Evolutionary conservation across 2,329 filamentous ascomycete genomes (phyloP).

Genomic region (Penicillium aurantiogriseum): DNA sequence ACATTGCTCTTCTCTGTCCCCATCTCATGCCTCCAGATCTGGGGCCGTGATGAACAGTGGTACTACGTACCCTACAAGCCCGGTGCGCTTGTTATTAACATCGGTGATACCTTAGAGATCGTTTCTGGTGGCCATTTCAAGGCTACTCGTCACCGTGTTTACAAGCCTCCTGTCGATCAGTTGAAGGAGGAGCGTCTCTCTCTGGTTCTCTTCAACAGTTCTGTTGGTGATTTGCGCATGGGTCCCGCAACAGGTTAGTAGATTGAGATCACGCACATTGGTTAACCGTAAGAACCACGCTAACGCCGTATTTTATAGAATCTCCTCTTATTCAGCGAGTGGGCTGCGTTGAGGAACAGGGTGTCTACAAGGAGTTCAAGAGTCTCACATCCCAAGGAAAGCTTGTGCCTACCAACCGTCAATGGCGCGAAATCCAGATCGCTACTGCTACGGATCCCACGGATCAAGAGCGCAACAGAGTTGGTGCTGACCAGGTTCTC

Average conservation of each 20-base stretch:
- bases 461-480: constrained; percentile 41
- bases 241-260: constrained; percentile 36
- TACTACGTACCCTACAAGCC: constrained; percentile 46
- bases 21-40: constrained; percentile 50
- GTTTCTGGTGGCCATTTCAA: constrained; percentile 50
- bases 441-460: constrained; percentile 46
- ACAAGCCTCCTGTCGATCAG: constrained; percentile 44
- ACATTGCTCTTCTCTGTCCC: constrained; percentile 51
- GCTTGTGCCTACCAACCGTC: constrained; percentile 46
- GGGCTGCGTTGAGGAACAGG: constrained; percentile 46
- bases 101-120: constrained; percentile 48
- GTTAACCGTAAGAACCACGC: not conserved
- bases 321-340: constrained; percentile 44
- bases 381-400: constrained; percentile 41
- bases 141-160: constrained; percentile 47
- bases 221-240: constrained; percentile 47
- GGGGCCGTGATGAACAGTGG: constrained; percentile 47
- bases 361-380: constrained; percentile 50
- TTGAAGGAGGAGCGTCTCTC: constrained; percentile 28
- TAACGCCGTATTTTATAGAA: constrained; percentile 17
- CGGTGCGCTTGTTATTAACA: constrained; percentile 52
- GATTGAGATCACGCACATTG: not conserved
- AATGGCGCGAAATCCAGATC: constrained; percentile 54
- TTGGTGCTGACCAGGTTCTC: constrained; percentile 46
- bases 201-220: constrained; percentile 49